Percentiles rank a stretch among this genome's conserved stretches.
phyloP scores from a whole-genome alignment of 176 grass and related monocot species.

The Miscanthus lutarioriparius region DNA sequence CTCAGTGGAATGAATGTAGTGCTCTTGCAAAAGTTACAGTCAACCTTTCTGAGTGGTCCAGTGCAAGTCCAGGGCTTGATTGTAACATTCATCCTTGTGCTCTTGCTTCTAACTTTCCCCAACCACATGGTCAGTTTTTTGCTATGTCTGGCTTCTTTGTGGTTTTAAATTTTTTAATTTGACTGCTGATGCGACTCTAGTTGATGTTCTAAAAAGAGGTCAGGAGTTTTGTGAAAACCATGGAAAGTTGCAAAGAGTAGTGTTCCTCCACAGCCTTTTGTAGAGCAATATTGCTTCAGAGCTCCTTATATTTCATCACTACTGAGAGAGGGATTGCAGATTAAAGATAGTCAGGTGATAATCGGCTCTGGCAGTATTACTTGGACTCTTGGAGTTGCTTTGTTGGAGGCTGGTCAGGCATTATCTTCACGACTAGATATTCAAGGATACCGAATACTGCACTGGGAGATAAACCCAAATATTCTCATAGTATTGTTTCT shows the following conservation, averaged over 20 bases:
- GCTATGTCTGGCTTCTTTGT: conserved; percentile 97
- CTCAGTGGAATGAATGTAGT: conserved; percentile 85
- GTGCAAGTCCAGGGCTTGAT: conserved; percentile 62
- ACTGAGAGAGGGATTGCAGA: conserved; percentile 89
- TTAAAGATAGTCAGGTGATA: conserved; percentile 78
- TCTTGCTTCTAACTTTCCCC: conserved; percentile 57
- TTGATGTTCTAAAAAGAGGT: conserved; percentile 77
- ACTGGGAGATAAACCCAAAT: conserved; percentile 69
- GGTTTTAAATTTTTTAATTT: conserved; percentile 96
- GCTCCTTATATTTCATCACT: conserved; percentile 86
- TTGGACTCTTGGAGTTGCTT: conserved; percentile 92
- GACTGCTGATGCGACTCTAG: conserved; percentile 65
- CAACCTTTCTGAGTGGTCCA: conserved; percentile 86
- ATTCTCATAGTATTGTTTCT: conserved; percentile 71
- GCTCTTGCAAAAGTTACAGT: conserved; percentile 77
- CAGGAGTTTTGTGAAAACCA: conserved; percentile 76
- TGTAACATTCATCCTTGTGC: conserved; percentile 81
- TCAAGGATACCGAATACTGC: conserved; percentile 72
- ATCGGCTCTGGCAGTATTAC: conserved; percentile 89
- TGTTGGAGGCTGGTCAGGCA: conserved; percentile 72
- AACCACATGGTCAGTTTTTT: conserved; percentile 81
- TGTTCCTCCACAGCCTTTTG: conserved; percentile 89
- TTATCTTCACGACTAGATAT: conserved; percentile 63
- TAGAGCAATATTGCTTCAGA: conserved; percentile 96
- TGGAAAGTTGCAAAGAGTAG: conserved; percentile 89